Evolutionary conservation across 352 stramenopile species (phyloP), one percentile per base, ranked within the genome.

Genomic region (Globisporangium viniferum): DNA sequence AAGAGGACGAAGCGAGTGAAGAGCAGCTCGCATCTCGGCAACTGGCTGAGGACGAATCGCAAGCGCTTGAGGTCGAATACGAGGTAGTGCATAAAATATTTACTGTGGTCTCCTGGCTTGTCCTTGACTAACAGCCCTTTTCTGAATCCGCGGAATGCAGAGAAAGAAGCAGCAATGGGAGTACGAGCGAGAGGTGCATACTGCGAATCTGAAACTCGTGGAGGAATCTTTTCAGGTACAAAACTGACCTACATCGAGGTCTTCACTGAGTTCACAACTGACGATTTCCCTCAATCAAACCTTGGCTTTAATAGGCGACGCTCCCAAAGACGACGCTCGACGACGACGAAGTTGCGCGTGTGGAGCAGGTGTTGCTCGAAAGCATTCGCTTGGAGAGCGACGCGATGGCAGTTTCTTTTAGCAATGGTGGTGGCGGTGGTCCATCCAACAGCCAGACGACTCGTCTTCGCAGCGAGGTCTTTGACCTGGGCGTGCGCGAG

Each of bases 401-500:
- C 64, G 41, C 46, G 27, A 73, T 48, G 56, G 41, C 0, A 0
- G 15, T 15, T n/a, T n/a, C 58, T 82, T 15, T 66, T 66, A 14
- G 53, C 66, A 27, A 72, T 61, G n/a, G 35, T 78, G n/a, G 55
- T 72, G 14, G 54, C 20, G 15, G 44, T 35, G 2, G 48, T 39
- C n/a, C 27, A 53, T 4, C 57, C 10, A 9, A 71, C 44, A 61
- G 55, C 0, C 31, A 71, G 15, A 53, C 69, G 1, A 78, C 36
- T 70, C 62, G 68, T 33, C 68, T 90, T 1, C 79, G 78, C 5
- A 62, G 72, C 7, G 78, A 90, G 14, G 48, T 90, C 6, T 87
- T 90, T 57, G 72, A 86, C n/a, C 51, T 90, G 6, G 76, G 81
- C 20, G 78, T 88, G 10, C 81, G 81, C 29, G 74, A 87, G 46